A percentile compares a stretch with the other conserved stretches of the same genome.
These are phyloP conservation scores for Cyphellophora attinorum DNA, from an alignment of 2,329 filamentous ascomycete genomes.

Conservation along the genomic window DNA sequence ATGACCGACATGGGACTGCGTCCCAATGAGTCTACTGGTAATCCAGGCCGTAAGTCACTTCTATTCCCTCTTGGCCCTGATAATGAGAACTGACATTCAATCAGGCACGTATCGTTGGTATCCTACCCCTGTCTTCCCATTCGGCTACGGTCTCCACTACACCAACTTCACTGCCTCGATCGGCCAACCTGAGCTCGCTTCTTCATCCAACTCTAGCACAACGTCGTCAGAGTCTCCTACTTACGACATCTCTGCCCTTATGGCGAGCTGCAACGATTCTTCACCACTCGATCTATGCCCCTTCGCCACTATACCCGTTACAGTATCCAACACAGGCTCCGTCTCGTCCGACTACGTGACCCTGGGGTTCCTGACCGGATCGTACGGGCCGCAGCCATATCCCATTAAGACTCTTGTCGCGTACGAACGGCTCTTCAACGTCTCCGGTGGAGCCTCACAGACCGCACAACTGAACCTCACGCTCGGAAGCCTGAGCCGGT, in stretches of 20 bases:
- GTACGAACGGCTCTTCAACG: conserved; percentile 24
- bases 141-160: conserved; percentile 34
- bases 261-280: conserved; percentile 20
- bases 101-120: conserved; percentile 40
- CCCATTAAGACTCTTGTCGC: conserved; percentile 34
- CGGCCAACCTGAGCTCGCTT: conserved; percentile 2
- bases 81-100: too few relatives aligned
- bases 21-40: conserved; percentile 22
- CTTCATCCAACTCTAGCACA: conserved; percentile 4
- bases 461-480: conserved; percentile 26
- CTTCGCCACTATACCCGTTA: conserved; percentile 27
- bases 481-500: conserved; percentile 28
- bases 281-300: conserved; percentile 25
- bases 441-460: conserved; percentile 18
- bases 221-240: conserved; percentile 4
- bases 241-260: conserved; percentile 26
- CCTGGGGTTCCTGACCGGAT: conserved; percentile 28
- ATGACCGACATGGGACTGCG: conserved; percentile 32
- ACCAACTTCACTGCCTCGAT: conserved; percentile 25
- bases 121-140: conserved; percentile 28
- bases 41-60: conserved; percentile 33
- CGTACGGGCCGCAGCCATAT: conserved; percentile 29
- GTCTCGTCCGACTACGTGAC: conserved; percentile 30
- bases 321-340: conserved; percentile 27
- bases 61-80: too few relatives aligned